Percentiles rank a stretch among this genome's conserved stretches.
Conservation (phyloP, 2,329 filamentous ascomycete genomes). For the Trichoderma simmonsii region DNA sequence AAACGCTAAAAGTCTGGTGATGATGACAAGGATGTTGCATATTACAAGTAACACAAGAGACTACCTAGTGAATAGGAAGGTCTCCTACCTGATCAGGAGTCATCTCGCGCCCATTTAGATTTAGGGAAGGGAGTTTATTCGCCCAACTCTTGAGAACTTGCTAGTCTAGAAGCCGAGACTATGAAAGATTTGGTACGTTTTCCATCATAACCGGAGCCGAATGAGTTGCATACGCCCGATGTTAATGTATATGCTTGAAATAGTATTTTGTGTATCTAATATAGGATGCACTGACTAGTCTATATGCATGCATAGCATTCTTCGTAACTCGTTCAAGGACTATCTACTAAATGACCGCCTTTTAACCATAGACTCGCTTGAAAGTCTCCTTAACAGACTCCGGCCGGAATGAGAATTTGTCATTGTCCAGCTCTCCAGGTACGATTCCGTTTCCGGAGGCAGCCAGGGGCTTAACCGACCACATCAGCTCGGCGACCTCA, state of each 20-base stretch:
- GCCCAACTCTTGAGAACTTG: background rate
- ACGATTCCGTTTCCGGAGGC: background rate
- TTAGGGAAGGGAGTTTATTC: background rate
- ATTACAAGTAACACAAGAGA: background rate
- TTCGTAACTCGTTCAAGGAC: background rate
- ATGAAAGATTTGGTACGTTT: background rate
- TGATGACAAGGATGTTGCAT: background rate
- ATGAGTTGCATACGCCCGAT: background rate
- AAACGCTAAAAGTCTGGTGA: background rate
- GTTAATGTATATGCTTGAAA: background rate
- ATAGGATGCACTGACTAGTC: background rate
- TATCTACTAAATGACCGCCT: background rate
- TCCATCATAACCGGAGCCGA: background rate
- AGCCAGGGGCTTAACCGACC: conserved; percentile 2
- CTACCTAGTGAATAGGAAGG: background rate
- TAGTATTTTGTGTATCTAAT: background rate
- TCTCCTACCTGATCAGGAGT: background rate
- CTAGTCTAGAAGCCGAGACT: background rate
- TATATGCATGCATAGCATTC: background rate
- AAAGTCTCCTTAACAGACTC: background rate
- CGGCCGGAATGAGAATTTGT: background rate
- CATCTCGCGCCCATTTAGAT: background rate
- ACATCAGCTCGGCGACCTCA: background rate
- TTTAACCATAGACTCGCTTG: background rate
- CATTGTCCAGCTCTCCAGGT: conserved; percentile 4